Conservation (phyloP, 176 grass and related monocot species). For the Aegilops longissima region DNA sequence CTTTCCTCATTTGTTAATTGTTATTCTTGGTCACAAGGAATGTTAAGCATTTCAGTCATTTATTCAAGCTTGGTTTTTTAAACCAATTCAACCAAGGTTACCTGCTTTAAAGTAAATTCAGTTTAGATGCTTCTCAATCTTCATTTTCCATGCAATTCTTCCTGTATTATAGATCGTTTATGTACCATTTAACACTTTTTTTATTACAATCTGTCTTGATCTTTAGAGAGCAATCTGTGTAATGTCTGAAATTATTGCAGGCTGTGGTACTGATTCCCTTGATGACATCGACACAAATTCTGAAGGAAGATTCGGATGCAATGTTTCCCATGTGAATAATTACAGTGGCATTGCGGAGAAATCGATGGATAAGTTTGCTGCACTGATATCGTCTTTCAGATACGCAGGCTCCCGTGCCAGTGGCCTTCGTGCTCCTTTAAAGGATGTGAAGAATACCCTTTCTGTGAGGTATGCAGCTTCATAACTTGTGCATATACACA, state of each 20-base stretch:
- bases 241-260: slow-evolving; percentile 40
- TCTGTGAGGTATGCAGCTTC: slow-evolving; percentile 52
- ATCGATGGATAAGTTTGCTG: slow-evolving; percentile 86
- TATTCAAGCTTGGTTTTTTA: background rate
- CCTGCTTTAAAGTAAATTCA: background rate
- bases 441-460: slow-evolving; percentile 75
- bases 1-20: background rate
- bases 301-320: slow-evolving; percentile 69
- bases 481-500: slow-evolving; percentile 2
- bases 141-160: background rate
- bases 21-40: background rate
- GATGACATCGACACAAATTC: slow-evolving; percentile 25
- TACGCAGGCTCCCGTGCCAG: slow-evolving; percentile 79
- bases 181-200: background rate
- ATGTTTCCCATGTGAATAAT: slow-evolving; percentile 76
- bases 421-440: slow-evolving; percentile 87
- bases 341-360: slow-evolving; percentile 87
- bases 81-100: background rate
- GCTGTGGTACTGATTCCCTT: background rate
- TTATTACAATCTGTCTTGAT: background rate
- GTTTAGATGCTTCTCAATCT: slow-evolving; percentile 17
- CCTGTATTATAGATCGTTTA: background rate
- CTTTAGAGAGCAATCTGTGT: background rate
- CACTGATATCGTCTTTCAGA: slow-evolving; percentile 80
- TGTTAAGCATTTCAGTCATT: background rate